A percentile compares a stretch with the other conserved stretches of the same genome.
These are phyloP conservation scores for Plasmodium gallinaceum DNA, from an alignment of 169 alveolate genomes.

Conservation along the genomic window DNA sequence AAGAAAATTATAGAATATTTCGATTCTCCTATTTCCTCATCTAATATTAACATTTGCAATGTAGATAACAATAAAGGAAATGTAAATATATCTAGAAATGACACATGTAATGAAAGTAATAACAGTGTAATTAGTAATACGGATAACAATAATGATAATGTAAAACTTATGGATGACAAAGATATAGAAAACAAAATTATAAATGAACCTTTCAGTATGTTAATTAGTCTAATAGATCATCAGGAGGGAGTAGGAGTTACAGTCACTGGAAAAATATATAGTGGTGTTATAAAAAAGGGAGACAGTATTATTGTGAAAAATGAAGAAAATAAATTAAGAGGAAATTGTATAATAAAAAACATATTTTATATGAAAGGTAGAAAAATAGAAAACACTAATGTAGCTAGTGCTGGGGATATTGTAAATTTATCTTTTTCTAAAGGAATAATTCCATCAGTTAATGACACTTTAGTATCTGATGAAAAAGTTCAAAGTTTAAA, in stretches of 20 bases:
- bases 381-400: constrained; percentile 79
- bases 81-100: neutral
- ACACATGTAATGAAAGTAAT: neutral
- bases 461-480: constrained; percentile 83
- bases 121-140: neutral
- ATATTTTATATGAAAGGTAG: constrained; percentile 82
- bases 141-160: neutral
- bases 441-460: constrained; percentile 85
- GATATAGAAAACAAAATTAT: constrained; percentile 3
- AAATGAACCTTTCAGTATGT: constrained; percentile 80
- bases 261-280: constrained; percentile 87
- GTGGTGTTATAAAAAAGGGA: constrained; percentile 85
- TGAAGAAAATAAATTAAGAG: constrained; percentile 77
- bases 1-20: constrained; percentile 74
- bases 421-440: constrained; percentile 82
- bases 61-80: neutral
- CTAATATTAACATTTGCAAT: neutral
- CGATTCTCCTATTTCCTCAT: constrained; percentile 36
- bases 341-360: constrained; percentile 82
- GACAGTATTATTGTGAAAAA: constrained; percentile 82
- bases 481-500: constrained; percentile 80
- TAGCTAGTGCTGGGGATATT: constrained; percentile 86
- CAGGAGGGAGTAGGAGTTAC: constrained; percentile 85
- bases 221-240: constrained; percentile 84
- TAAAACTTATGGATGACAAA: neutral